These are phyloP conservation scores for Juncus effusus DNA, from an alignment of 176 grass and related monocot genomes.

Conservation along the genomic window DNA sequence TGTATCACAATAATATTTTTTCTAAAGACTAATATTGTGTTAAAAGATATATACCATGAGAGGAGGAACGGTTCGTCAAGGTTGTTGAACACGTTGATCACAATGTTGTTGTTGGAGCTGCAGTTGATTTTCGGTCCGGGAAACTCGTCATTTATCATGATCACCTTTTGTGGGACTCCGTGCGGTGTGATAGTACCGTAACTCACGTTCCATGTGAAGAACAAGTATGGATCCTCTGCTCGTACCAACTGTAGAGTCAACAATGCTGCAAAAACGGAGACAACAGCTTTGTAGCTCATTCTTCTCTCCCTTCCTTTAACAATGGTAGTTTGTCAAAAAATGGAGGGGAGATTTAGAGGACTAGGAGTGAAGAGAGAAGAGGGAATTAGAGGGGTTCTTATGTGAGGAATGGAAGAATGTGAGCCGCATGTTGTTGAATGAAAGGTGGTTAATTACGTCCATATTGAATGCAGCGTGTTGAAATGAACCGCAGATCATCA, in stretches of 20 bases:
- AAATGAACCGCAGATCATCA: too few species aligned
- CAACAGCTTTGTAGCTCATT: neutral
- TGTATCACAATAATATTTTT: neutral
- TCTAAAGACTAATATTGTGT: too few species aligned
- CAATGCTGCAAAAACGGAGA: slow-evolving; percentile 8
- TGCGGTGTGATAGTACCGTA: slow-evolving; percentile 50
- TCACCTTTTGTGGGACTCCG: slow-evolving; percentile 48
- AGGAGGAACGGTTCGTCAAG: slow-evolving; percentile 73
- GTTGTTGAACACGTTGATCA: slow-evolving; percentile 66
- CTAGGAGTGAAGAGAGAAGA: too few species aligned
- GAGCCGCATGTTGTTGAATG: too few species aligned
- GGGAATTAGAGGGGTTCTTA: too few species aligned
- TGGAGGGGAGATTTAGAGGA: too few species aligned
- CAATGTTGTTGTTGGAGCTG: slow-evolving; percentile 76
- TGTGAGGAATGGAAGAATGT: too few species aligned
- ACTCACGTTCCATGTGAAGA: slow-evolving; percentile 70
- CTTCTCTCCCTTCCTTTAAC: neutral
- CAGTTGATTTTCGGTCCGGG: slow-evolving; percentile 62
- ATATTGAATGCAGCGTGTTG: too few species aligned
- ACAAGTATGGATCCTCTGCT: slow-evolving; percentile 67
- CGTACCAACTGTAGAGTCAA: slow-evolving; percentile 3
- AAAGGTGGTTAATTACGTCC: too few species aligned
- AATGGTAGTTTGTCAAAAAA: too few species aligned
- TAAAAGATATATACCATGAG: slow-evolving; percentile 32
- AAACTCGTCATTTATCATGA: slow-evolving; percentile 73